Evolutionary conservation across 2,329 filamentous ascomycete species (phyloP), one percentile per base, ranked within the genome.

Genomic region (Zelopaecilomyces penicillatus): DNA sequence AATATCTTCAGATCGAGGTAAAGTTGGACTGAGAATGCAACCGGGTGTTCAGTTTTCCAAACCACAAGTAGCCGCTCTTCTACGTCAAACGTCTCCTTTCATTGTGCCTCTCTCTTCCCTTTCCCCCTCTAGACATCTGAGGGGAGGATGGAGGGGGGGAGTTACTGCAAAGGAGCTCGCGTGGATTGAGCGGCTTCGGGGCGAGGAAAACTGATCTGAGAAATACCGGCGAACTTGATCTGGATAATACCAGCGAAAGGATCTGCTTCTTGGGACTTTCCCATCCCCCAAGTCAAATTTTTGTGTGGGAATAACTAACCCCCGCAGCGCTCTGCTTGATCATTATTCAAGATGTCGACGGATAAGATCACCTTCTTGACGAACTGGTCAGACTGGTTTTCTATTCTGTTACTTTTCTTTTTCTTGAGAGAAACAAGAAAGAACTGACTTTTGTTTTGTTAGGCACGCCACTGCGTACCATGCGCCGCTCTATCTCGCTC

Each of bases 241-340:
- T 85, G 81, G 80, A 82, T 83, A 85, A 86, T 85, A 75, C 82
- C 82, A 85, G 83, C 83, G 84, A 82, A 87, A 87, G 83, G 80
- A 87, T 78, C 82, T 87, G 83, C 83, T 83, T 83, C 78, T 79
- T 79, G 74, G 68, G 57, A 52, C 19, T 19, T 64, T 62, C 63
- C 59, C 47, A 46, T 26, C 39, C 39, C 42, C 56, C 59, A 55
- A 49, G 51, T 53, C 47, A 49, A 46, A 19, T 3, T 19, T 28
- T 46, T 43, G 44, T 55, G 55, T 60, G 57, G 61, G 59, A 42
- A 51, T 19, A 61, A 70, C 73, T 79, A 64, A 79, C 70, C 59
- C 54, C 50, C 52, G 57, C 60, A 79, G 70, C 62, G 59, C 59
- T 55, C 41, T 52, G 55, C 59, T 64, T 68, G 63, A 69, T 63